Conservation (phyloP, 441 rosid species). For the Viola pubescens region DNA sequence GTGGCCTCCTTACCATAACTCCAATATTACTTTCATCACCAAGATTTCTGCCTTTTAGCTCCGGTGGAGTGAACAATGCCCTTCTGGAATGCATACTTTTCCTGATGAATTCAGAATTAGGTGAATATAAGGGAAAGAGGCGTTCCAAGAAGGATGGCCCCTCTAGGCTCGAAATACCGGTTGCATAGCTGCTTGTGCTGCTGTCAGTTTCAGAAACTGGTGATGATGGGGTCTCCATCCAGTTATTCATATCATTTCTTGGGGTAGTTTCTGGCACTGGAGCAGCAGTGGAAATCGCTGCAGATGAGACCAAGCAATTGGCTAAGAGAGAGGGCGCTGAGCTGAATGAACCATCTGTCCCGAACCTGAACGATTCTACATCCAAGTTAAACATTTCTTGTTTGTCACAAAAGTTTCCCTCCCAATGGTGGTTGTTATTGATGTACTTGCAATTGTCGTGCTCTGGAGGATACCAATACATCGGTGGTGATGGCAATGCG, state of each 20-base stretch:
- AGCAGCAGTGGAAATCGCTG: conserved; percentile 30
- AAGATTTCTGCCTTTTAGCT: conserved; percentile 9
- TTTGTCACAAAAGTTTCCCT: conserved; percentile 9
- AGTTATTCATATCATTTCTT: conserved; percentile 15
- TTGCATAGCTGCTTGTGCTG: conserved; percentile 61
- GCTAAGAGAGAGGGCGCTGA: conserved; percentile 42
- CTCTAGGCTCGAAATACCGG: conserved; percentile 54
- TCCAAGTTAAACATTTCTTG: conserved; percentile 22
- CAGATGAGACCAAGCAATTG: conserved; percentile 32
- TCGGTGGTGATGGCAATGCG: conserved; percentile 30
- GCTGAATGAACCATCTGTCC: conserved; percentile 45
- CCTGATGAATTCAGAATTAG: conserved; percentile 34
- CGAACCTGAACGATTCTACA: conserved; percentile 30
- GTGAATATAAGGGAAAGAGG: conserved; percentile 65
- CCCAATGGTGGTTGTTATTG: conserved; percentile 1
- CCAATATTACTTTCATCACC: conserved; percentile 23
- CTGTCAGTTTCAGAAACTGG: conserved; percentile 51
- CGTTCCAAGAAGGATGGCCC: conserved; percentile 70
- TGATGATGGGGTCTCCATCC: conserved; percentile 34
- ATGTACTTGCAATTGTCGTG: background rate
- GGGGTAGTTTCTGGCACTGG: conserved; percentile 26
- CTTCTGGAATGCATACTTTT: conserved; percentile 18
- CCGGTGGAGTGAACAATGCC: conserved; percentile 22
- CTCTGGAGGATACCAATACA: conserved; percentile 7
- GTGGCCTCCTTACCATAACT: conserved; percentile 34